phyloP scores from a whole-genome alignment of 2,329 filamentous ascomycete species.

The Fusarium sp. region DNA sequence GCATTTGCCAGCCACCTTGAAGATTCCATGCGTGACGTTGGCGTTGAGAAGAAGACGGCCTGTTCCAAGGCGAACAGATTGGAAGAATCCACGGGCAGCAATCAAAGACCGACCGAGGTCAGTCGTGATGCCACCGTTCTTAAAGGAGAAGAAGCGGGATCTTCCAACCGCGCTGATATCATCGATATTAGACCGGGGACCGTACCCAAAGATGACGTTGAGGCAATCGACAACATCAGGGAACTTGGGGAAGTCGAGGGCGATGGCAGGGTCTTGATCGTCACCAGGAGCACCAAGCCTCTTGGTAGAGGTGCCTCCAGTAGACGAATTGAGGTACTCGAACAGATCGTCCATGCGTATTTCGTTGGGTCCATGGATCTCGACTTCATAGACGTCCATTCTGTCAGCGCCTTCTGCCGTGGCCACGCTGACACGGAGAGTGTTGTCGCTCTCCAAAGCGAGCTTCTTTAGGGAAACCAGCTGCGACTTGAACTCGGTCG shows the following conservation, averaged over 20 bases:
- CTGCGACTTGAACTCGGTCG: slow-evolving; percentile 65
- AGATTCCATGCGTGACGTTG: slow-evolving; percentile 67
- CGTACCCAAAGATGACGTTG: slow-evolving; percentile 64
- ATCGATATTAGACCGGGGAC: slow-evolving; percentile 52
- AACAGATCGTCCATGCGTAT: slow-evolving; percentile 56
- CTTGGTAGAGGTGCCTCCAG: slow-evolving; percentile 51
- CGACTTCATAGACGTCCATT: slow-evolving; percentile 55
- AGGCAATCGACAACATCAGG: slow-evolving; percentile 63
- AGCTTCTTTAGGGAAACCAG: slow-evolving; percentile 57
- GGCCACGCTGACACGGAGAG: slow-evolving; percentile 52
- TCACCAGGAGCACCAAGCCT: not conserved
- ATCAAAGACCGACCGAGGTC: slow-evolving; percentile 51
- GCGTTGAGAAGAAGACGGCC: slow-evolving; percentile 66
- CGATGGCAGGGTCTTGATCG: slow-evolving; percentile 19
- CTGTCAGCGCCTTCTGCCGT: slow-evolving; percentile 47
- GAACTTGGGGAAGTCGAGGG: slow-evolving; percentile 60
- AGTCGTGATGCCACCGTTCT: slow-evolving; percentile 42
- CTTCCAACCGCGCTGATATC: slow-evolving; percentile 57
- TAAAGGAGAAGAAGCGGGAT: slow-evolving; percentile 62
- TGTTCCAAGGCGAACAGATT: slow-evolving; percentile 66
- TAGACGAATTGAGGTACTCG: slow-evolving; percentile 59
- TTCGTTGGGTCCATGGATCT: slow-evolving; percentile 55
- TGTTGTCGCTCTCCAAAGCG: slow-evolving; percentile 46
- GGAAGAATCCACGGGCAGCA: slow-evolving; percentile 66
- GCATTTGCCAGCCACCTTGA: slow-evolving; percentile 56